phyloP scores from a whole-genome alignment of 441 rosid genomes.

The Kokia cookei region DNA sequence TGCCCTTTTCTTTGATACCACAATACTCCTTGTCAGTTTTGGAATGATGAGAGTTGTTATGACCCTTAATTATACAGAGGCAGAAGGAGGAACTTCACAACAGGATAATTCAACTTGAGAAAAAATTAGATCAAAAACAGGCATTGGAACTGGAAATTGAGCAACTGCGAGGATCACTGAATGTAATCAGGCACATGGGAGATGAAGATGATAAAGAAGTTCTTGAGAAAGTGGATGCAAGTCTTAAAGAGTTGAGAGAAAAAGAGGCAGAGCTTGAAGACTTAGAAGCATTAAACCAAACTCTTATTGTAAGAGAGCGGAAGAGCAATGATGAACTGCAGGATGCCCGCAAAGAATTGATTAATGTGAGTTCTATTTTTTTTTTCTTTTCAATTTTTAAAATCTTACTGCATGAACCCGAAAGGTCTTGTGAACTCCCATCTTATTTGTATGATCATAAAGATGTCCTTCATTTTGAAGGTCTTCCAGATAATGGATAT shows the following conservation, averaged over 20 bases:
- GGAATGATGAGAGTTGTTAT: background rate
- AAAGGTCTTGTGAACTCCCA: background rate
- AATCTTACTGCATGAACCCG: background rate
- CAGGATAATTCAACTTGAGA: constrained; percentile 57
- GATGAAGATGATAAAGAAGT: constrained; percentile 56
- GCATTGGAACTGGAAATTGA: constrained; percentile 82
- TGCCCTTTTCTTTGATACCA: constrained; percentile 15
- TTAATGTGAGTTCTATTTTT: constrained; percentile 44
- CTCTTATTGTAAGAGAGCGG: constrained; percentile 74
- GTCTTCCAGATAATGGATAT: background rate
- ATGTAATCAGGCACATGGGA: constrained; percentile 68
- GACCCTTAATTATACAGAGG: constrained; percentile 39
- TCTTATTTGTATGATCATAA: background rate
- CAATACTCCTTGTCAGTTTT: constrained; percentile 6
- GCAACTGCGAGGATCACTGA: constrained; percentile 51
- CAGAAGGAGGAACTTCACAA: constrained; percentile 70
- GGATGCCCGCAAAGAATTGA: constrained; percentile 81
- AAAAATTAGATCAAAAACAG: constrained; percentile 76
- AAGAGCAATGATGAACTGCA: constrained; percentile 85
- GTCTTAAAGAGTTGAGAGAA: constrained; percentile 61
- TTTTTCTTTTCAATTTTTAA: background rate
- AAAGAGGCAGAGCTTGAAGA: constrained; percentile 74
- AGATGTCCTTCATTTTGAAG: background rate
- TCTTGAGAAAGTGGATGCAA: constrained; percentile 51
- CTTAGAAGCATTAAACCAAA: constrained; percentile 63